Base-by-base conservation (phyloP, 1,284 basidiomycete genomes). In the Microbotryomycetes sp. region DNA sequence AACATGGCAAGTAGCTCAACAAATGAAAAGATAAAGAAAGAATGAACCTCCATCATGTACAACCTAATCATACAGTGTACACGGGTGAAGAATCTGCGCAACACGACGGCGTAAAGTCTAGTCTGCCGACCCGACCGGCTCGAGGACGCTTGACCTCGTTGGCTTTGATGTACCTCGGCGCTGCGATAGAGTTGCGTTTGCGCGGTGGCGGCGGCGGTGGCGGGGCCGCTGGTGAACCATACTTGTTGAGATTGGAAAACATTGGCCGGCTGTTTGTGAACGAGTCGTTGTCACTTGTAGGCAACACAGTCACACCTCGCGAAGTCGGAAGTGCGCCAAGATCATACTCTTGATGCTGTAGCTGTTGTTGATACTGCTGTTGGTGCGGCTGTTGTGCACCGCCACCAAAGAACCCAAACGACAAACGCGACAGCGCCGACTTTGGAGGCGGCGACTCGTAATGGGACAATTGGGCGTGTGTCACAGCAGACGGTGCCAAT, bases 21-120 rank as follows among this genome's bases (percentile, higher is more conserved):
- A 41, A 41, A 41, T 11, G 35, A 41, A 41, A 41, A 9, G 18
- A 18, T 41, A 41, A 41, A 41, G 35, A 18, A 41, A n/a, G n/a
- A n/a, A n/a, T n/a, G n/a, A n/a, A n/a, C n/a, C n/a, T n/a, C n/a
- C n/a, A n/a, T n/a, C n/a, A n/a, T n/a, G n/a, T n/a, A 41, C 35
- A 18, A 41, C 18, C 35, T 41, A n/a, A n/a, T 56, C 45, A 68
- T 28, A 68, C 66, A 52, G 62, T 52, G 45, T 61, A 61, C 45
- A 65, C 58, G 9, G 56, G 56, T 46, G 46, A 24, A 28, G 35
- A 41, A 18, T 60, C 66, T 6, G 60, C 21, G 55, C 66, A 68
- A 52, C 66, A 68, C 15, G 60, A 56, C 24, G 50, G 52, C 6
- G 53, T 46, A 54, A 68, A 68, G 61, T 68, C 58, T 45, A 68